phyloP scores from a whole-genome alignment of 2,329 filamentous ascomycete species.

The Emericellopsis cladophorae region DNA sequence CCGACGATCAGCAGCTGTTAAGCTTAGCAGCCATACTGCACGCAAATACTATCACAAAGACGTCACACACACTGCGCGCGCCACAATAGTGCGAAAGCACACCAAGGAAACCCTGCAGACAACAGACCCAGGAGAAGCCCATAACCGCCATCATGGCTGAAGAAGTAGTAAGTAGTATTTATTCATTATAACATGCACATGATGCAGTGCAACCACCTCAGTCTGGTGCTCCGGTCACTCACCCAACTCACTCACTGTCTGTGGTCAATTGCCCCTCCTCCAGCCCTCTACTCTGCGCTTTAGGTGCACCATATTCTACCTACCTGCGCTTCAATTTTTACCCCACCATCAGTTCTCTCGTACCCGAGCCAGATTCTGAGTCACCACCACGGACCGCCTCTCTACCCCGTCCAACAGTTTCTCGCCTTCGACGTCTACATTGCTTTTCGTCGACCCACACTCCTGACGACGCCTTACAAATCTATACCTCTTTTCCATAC shows the following conservation, averaged over 20 bases:
- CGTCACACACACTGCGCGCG: no score
- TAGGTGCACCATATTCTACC: not conserved
- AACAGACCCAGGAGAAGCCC: no score
- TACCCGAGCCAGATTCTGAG: not conserved
- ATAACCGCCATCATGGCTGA: not conserved
- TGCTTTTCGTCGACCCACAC: constrained; percentile 3
- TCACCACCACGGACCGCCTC: constrained; percentile 1
- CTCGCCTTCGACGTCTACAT: not conserved
- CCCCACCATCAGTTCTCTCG: constrained; percentile 3
- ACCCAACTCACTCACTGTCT: constrained; percentile 1
- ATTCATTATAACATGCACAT: no score
- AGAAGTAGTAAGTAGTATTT: not conserved
- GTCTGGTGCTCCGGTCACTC: no score
- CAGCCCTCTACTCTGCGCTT: not conserved
- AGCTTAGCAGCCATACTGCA: no score
- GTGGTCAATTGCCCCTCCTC: constrained; percentile 1
- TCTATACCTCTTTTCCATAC: not conserved
- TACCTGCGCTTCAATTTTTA: constrained; percentile 2
- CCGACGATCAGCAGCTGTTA: no score
- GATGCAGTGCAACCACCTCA: no score
- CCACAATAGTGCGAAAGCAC: no score
- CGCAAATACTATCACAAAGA: no score
- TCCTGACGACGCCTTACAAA: constrained; percentile 1
- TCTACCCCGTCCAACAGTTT: constrained; percentile 3
- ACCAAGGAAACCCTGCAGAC: no score